Conservation (phyloP, 2,329 filamentous ascomycete genomes). For the Trichoderma pleuroti region DNA sequence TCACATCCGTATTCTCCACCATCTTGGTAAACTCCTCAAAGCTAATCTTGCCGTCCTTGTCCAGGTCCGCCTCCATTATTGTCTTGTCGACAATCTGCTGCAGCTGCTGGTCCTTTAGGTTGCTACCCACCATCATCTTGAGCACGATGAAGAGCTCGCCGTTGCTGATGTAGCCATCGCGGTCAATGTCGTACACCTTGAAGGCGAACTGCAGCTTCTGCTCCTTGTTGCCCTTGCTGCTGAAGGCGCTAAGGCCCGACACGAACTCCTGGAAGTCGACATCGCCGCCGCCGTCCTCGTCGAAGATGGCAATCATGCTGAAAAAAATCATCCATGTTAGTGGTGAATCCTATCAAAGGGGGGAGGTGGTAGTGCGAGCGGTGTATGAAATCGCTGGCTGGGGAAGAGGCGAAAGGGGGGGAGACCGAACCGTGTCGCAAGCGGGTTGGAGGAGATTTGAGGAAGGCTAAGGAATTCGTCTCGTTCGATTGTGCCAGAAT, state of each 20-base stretch:
- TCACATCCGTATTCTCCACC: slow-evolving; percentile 89
- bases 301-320: slow-evolving; percentile 98
- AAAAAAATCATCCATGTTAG: neutral
- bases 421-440: slow-evolving; percentile 74
- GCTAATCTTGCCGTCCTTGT: slow-evolving; percentile 95
- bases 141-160: slow-evolving; percentile 98
- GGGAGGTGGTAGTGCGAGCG: neutral
- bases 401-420: neutral
- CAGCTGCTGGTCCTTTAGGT: slow-evolving; percentile 96
- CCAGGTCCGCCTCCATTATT: slow-evolving; percentile 98
- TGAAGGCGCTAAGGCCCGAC: slow-evolving; percentile 89
- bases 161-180: slow-evolving; percentile 97
- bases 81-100: slow-evolving; percentile 99
- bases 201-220: slow-evolving; percentile 98
- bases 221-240: slow-evolving; percentile 97
- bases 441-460: slow-evolving; percentile 95
- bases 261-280: slow-evolving; percentile 99
- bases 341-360: neutral
- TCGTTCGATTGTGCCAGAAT: slow-evolving; percentile 96
- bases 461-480: slow-evolving; percentile 97
- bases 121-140: slow-evolving; percentile 99
- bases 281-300: slow-evolving; percentile 95
- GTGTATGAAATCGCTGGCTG: neutral
- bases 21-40: slow-evolving; percentile 99
- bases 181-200: slow-evolving; percentile 99